These are phyloP conservation scores for Pythium pyrilobum DNA, from an alignment of 352 stramenopile species.

Conservation along the genomic window DNA sequence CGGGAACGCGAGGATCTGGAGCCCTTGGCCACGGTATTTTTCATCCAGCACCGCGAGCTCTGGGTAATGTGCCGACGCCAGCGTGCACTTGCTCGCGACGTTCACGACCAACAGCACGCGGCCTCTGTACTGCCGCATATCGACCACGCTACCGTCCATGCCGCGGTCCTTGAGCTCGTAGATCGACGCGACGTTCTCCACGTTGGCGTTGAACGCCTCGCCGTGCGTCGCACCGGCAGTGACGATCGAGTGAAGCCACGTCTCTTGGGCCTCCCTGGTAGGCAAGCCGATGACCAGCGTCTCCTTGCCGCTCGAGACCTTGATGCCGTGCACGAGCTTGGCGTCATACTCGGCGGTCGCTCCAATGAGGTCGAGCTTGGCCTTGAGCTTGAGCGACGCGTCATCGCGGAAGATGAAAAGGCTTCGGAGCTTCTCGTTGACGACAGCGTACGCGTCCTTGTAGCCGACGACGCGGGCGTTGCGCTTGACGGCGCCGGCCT, in stretches of 20 bases:
- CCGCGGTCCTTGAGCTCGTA: constrained; percentile 66
- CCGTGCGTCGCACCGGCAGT: constrained; percentile 38
- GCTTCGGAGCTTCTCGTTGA: constrained; percentile 18
- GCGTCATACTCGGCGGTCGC: constrained; percentile 12
- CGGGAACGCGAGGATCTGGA: constrained; percentile 76
- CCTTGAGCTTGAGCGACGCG: constrained; percentile 1
- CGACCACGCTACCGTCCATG: constrained; percentile 49
- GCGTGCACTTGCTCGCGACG: constrained; percentile 13
- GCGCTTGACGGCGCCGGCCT: constrained; percentile 12
- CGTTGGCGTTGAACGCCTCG: constrained; percentile 33
- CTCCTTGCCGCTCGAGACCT: constrained; percentile 30
- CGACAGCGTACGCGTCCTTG: constrained; percentile 12
- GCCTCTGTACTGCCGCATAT: constrained; percentile 42
- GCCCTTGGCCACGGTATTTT: constrained; percentile 48
- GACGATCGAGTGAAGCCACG: constrained; percentile 41
- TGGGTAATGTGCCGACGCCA: constrained; percentile 48
- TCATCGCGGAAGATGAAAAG: constrained; percentile 43
- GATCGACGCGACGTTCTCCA: constrained; percentile 40
- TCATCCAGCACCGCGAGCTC: constrained; percentile 32
- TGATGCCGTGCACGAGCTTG: constrained; percentile 38
- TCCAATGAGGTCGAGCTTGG: constrained; percentile 17
- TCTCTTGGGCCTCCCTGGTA: constrained; percentile 34
- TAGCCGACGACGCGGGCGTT: constrained; percentile 1
- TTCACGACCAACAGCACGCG: constrained; percentile 17
- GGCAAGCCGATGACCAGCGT: constrained; percentile 26